Conservation (phyloP, 176 grass and related monocot genomes). For the Thinopyrum elongatum region DNA sequence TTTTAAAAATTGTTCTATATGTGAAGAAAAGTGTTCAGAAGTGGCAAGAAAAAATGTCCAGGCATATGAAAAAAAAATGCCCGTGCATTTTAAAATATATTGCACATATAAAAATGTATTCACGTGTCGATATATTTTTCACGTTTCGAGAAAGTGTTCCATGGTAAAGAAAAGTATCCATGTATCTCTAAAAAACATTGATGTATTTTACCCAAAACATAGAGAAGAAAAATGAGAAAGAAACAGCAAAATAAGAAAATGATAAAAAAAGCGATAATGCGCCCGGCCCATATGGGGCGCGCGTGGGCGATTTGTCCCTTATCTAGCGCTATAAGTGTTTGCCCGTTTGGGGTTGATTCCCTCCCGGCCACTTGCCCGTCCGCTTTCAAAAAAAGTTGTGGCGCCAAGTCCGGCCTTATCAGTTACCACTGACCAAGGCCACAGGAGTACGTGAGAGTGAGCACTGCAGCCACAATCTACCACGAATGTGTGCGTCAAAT, state of each 20-base stretch:
- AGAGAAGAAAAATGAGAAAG: background rate
- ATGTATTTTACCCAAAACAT: background rate
- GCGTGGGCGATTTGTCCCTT: background rate
- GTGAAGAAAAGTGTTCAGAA: no score
- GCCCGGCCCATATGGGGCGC: background rate
- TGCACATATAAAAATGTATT: background rate
- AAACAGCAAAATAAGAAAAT: background rate
- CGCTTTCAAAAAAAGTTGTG: conserved; percentile 3
- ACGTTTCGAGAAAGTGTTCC: background rate
- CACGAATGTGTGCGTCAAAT: background rate
- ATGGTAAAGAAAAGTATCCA: background rate
- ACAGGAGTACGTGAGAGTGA: background rate
- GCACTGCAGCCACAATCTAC: background rate
- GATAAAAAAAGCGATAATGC: background rate
- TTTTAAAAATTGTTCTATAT: no score
- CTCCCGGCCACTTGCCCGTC: background rate
- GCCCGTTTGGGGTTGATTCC: background rate
- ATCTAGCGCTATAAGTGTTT: background rate
- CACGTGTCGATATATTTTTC: background rate
- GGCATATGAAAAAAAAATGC: background rate
- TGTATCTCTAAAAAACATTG: background rate
- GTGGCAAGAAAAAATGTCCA: background rate
- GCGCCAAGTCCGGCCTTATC: background rate
- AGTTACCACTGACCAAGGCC: background rate
- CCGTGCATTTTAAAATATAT: background rate